phyloP scores from a whole-genome alignment of 1,284 basidiomycete species.

The Sporisorium graminicola region DNA sequence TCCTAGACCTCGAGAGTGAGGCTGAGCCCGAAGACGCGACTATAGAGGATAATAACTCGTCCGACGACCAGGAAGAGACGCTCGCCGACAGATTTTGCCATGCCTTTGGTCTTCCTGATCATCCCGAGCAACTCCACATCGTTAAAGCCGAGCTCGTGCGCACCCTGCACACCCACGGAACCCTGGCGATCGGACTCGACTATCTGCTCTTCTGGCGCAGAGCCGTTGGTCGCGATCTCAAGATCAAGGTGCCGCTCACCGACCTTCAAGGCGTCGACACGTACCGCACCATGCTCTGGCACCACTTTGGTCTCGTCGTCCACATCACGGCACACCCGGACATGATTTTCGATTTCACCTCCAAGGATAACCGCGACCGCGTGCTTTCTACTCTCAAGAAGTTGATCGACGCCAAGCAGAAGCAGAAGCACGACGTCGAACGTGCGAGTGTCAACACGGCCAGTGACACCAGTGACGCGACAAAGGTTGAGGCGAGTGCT shows the following conservation, averaged over 20 bases:
- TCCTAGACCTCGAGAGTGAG: constrained; percentile 40
- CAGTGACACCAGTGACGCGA: constrained; percentile 16
- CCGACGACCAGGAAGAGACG: constrained; percentile 16
- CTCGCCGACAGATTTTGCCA: constrained; percentile 44
- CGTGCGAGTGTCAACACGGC: background rate
- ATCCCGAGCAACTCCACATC: constrained; percentile 44
- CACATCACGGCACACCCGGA: constrained; percentile 60
- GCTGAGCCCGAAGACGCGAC: constrained; percentile 10
- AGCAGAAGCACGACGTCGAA: constrained; percentile 17
- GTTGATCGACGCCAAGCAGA: constrained; percentile 26
- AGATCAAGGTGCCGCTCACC: constrained; percentile 58
- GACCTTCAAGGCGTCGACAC: constrained; percentile 54
- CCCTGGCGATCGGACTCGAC: constrained; percentile 58
- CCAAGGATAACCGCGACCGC: constrained; percentile 46
- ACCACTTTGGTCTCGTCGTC: constrained; percentile 55
- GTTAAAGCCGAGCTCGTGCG: constrained; percentile 58
- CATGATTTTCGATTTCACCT: constrained; percentile 56
- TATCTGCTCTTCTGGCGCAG: constrained; percentile 62
- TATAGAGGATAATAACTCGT: constrained; percentile 10
- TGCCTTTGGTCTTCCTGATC: constrained; percentile 38
- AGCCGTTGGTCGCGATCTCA: constrained; percentile 49
- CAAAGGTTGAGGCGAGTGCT: constrained; percentile 6
- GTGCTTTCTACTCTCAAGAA: constrained; percentile 29
- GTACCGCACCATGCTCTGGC: constrained; percentile 56
- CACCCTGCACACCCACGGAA: constrained; percentile 56